Evolutionary conservation across 164 flowering plant genomes (phyloP).

Genomic region (Nelumbo lutea): DNA sequence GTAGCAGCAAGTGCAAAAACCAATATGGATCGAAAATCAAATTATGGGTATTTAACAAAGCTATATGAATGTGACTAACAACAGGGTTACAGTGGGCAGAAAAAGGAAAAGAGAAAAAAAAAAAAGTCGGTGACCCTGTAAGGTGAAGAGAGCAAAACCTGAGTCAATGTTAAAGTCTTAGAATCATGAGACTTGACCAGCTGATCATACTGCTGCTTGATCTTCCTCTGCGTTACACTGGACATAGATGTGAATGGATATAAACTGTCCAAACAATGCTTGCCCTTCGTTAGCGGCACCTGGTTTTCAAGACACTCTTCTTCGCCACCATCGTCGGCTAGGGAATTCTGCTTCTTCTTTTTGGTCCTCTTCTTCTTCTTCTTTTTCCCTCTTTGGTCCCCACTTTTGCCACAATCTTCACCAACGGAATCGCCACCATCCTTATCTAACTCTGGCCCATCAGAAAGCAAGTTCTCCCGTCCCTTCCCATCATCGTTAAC

Average conservation of each 20-base stretch:
- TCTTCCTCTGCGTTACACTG: slow-evolving; percentile 77
- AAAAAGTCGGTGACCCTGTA: background rate
- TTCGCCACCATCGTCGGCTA: slow-evolving; percentile 23
- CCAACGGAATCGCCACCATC: slow-evolving; percentile 8
- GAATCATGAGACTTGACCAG: slow-evolving; percentile 61
- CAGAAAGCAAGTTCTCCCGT: slow-evolving; percentile 7
- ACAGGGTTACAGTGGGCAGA: background rate
- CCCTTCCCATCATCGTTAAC: slow-evolving; percentile 1
- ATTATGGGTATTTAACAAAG: background rate
- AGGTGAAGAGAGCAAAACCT: slow-evolving; percentile 35
- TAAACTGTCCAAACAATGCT: slow-evolving; percentile 41
- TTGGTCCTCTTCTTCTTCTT: slow-evolving; percentile 42
- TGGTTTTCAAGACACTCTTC: slow-evolving; percentile 12
- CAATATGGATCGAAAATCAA: background rate
- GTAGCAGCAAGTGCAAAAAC: too few relatives aligned
- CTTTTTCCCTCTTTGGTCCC: slow-evolving; percentile 24
- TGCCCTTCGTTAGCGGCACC: slow-evolving; percentile 14
- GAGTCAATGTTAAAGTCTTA: slow-evolving; percentile 57
- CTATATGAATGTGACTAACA: background rate
- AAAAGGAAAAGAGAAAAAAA: background rate
- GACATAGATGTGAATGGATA: slow-evolving; percentile 69
- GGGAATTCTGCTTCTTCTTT: slow-evolving; percentile 36
- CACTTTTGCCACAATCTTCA: slow-evolving; percentile 18
- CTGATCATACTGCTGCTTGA: slow-evolving; percentile 79
- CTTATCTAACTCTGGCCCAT: slow-evolving; percentile 30